These are phyloP conservation scores for Cladophialophora psammophila DNA, from an alignment of 2,329 filamentous ascomycete genomes.

Conservation along the genomic window DNA sequence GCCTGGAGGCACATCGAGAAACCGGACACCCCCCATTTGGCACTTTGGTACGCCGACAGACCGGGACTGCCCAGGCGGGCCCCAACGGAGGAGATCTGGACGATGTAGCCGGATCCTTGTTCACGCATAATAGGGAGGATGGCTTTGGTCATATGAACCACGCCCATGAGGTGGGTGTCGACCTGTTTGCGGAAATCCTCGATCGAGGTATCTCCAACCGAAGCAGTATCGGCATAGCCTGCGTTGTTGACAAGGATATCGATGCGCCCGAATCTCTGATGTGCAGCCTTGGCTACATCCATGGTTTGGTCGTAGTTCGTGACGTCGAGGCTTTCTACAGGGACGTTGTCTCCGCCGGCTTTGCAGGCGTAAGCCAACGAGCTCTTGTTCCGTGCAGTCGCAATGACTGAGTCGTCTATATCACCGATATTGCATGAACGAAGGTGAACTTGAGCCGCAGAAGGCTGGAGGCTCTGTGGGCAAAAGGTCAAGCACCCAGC, in stretches of 20 bases:
- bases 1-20: constrained; percentile 53
- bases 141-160: constrained; percentile 46
- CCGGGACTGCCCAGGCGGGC: constrained; percentile 37
- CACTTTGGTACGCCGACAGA: constrained; percentile 48
- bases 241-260: constrained; percentile 64
- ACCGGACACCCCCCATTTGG: constrained; percentile 54
- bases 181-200: constrained; percentile 52
- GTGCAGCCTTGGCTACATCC: constrained; percentile 10
- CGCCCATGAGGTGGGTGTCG: constrained; percentile 53
- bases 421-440: too few relatives aligned
- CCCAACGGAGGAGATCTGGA: constrained; percentile 35
- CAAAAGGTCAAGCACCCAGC: not conserved
- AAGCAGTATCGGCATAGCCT: constrained; percentile 54
- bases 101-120: constrained; percentile 50
- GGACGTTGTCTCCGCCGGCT: constrained; percentile 37
- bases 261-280: constrained; percentile 42
- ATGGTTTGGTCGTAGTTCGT: constrained; percentile 18
- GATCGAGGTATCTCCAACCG: constrained; percentile 51
- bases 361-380: constrained; percentile 38
- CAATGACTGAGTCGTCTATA: constrained; percentile 40
- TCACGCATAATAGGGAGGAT: constrained; percentile 37
- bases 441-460: too few relatives aligned
- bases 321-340: constrained; percentile 40
- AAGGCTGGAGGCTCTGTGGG: not conserved
- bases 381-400: constrained; percentile 43